A percentile compares a stretch with the other conserved stretches of the same genome.
Conservation (phyloP, 352 stramenopile species). For the Phytophthora ohioensis region DNA sequence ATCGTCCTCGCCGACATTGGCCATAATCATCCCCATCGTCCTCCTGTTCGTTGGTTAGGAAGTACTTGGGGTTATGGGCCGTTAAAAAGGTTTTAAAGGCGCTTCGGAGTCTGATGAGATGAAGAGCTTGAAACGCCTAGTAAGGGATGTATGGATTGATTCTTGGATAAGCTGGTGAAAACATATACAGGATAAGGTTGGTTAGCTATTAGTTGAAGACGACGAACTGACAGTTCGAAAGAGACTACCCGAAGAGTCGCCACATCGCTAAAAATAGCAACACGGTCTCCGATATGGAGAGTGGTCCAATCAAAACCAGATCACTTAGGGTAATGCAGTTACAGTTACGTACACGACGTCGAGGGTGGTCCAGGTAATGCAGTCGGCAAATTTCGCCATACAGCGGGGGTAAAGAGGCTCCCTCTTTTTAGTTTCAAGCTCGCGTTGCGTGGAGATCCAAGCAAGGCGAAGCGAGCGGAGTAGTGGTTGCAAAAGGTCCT, state of each 20-base stretch:
- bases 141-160: slow-evolving; percentile 34
- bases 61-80: slow-evolving; percentile 13
- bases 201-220: slow-evolving; percentile 8
- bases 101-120: slow-evolving; percentile 41
- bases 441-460: slow-evolving; percentile 30
- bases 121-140: slow-evolving; percentile 30
- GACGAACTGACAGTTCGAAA: background rate
- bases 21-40: slow-evolving; percentile 36
- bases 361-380: slow-evolving; percentile 54
- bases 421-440: slow-evolving; percentile 33
- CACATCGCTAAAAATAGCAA: slow-evolving; percentile 22
- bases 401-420: slow-evolving; percentile 37
- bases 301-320: slow-evolving; percentile 16
- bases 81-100: slow-evolving; percentile 25
- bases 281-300: slow-evolving; percentile 17
- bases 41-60: slow-evolving; percentile 34
- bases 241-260: slow-evolving; percentile 10
- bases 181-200: slow-evolving; percentile 8
- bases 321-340: background rate
- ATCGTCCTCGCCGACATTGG: slow-evolving; percentile 46
- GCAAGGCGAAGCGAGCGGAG: slow-evolving; percentile 28
- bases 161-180: slow-evolving; percentile 38
- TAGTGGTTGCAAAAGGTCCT: slow-evolving; percentile 35
- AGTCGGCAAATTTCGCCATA: slow-evolving; percentile 58
- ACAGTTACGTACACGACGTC: slow-evolving; percentile 45